These are phyloP conservation scores for Solanum hybrid DNA, from an alignment of 305 asterid genomes.

Conservation along the genomic window DNA sequence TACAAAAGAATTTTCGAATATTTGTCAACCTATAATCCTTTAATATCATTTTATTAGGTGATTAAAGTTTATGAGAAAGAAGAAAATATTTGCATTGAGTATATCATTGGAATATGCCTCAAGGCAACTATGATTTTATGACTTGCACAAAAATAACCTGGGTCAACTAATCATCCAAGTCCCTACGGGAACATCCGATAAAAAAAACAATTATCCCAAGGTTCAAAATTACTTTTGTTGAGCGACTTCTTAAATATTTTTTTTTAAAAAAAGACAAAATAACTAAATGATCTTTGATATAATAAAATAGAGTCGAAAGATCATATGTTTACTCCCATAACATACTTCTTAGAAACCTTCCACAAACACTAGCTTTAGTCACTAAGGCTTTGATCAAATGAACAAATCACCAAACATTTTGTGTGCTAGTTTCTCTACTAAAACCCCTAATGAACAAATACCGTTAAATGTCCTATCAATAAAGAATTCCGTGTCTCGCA, in stretches of 20 bases:
- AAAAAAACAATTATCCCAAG: no score
- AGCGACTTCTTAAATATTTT: neutral
- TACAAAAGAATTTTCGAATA: neutral
- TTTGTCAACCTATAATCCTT: neutral
- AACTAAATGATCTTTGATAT: neutral
- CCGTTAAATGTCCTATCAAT: neutral
- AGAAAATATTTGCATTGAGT: neutral
- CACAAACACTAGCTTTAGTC: neutral
- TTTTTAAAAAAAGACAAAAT: no score
- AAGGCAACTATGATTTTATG: neutral
- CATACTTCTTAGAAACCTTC: neutral
- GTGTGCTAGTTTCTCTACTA: neutral
- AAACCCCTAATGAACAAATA: neutral
- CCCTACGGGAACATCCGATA: neutral
- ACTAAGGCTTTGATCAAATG: neutral
- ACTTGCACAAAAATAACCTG: neutral
- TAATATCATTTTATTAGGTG: neutral
- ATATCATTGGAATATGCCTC: neutral
- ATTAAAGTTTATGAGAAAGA: neutral
- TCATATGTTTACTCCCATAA: neutral
- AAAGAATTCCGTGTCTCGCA: neutral
- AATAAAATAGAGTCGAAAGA: neutral
- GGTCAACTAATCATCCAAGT: neutral
- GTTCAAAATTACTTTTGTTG: neutral
- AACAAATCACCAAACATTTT: neutral